Percentiles rank a stretch among this genome's conserved stretches.
Evolutionary conservation across 2,329 filamentous ascomycete genomes (phyloP).

Genomic region (Septoria petroselini): DNA sequence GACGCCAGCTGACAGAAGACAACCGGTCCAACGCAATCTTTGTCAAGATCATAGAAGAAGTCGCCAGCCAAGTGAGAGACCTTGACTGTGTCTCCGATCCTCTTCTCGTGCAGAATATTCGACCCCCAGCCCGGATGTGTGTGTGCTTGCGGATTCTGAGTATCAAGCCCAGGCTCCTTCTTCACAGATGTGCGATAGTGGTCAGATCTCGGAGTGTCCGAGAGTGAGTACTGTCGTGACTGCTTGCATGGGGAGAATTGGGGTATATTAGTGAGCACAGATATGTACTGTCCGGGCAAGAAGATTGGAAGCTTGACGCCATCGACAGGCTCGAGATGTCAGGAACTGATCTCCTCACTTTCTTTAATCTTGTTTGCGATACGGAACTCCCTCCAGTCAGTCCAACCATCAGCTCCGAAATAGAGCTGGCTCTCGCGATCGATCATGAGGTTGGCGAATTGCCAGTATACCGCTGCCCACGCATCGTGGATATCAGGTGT

Average conservation of each 20-base stretch:
- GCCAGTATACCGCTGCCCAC: slow-evolving; percentile 69
- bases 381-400: slow-evolving; percentile 64
- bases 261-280: slow-evolving; percentile 59
- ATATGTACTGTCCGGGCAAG: slow-evolving; percentile 70
- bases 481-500: slow-evolving; percentile 63
- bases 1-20: slow-evolving; percentile 68
- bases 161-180: slow-evolving; percentile 57
- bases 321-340: slow-evolving; percentile 65
- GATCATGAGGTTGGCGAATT: slow-evolving; percentile 71
- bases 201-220: slow-evolving; percentile 58
- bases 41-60: slow-evolving; percentile 58
- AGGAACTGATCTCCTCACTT: slow-evolving; percentile 66
- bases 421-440: slow-evolving; percentile 63
- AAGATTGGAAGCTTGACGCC: slow-evolving; percentile 59
- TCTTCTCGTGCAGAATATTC: slow-evolving; percentile 63
- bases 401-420: slow-evolving; percentile 60
- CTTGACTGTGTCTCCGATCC: slow-evolving; percentile 60
- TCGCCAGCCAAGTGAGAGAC: slow-evolving; percentile 62
- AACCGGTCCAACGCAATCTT: slow-evolving; percentile 51
- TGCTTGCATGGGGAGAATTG: slow-evolving; percentile 60
- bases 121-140: slow-evolving; percentile 64
- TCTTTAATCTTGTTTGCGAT: slow-evolving; percentile 64
- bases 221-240: slow-evolving; percentile 69
- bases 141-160: slow-evolving; percentile 46
- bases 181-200: slow-evolving; percentile 71